phyloP scores from a whole-genome alignment of 1,284 basidiomycete species.

The Pseudozyma flocculosa region DNA sequence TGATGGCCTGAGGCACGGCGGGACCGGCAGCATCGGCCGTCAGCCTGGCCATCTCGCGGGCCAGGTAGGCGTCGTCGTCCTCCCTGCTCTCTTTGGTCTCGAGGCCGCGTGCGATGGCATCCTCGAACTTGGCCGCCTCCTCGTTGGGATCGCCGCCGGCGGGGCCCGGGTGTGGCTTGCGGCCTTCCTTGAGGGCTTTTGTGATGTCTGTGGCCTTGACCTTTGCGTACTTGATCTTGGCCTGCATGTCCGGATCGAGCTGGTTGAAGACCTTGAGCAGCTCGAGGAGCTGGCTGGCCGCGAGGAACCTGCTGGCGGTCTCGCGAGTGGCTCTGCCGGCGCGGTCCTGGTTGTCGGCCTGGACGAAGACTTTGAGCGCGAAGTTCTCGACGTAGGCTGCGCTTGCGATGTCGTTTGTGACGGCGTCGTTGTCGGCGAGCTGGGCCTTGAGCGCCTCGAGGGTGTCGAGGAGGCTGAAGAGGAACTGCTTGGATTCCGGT shows the following conservation, averaged over 20 bases:
- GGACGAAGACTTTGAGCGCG: constrained; percentile 79
- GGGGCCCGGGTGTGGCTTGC: constrained; percentile 38
- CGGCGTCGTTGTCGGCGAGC: constrained; percentile 74
- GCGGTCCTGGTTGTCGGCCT: constrained; percentile 89
- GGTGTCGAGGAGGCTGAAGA: constrained; percentile 72
- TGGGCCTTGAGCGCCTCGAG: constrained; percentile 79
- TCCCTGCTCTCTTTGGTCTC: constrained; percentile 18
- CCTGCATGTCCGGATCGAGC: constrained; percentile 62
- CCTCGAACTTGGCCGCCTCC: constrained; percentile 18
- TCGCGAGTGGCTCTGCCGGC: constrained; percentile 72
- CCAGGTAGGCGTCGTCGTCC: constrained; percentile 40
- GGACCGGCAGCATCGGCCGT: constrained; percentile 9
- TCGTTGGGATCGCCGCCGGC: constrained; percentile 34
- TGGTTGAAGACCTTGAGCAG: constrained; percentile 73
- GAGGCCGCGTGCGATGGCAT: constrained; percentile 12
- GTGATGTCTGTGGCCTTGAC: constrained; percentile 89
- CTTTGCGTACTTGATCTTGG: constrained; percentile 82
- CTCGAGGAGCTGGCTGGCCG: constrained; percentile 83
- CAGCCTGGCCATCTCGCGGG: constrained; percentile 46
- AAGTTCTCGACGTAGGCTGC: constrained; percentile 92
- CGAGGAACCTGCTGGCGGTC: constrained; percentile 84
- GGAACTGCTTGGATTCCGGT: constrained; percentile 67
- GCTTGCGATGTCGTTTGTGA: constrained; percentile 78
- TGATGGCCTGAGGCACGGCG: constrained; percentile 3
- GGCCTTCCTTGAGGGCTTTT: constrained; percentile 78